Base-by-base conservation (phyloP, 176 grass and related monocot genomes). In the Eleusine coracana region DNA sequence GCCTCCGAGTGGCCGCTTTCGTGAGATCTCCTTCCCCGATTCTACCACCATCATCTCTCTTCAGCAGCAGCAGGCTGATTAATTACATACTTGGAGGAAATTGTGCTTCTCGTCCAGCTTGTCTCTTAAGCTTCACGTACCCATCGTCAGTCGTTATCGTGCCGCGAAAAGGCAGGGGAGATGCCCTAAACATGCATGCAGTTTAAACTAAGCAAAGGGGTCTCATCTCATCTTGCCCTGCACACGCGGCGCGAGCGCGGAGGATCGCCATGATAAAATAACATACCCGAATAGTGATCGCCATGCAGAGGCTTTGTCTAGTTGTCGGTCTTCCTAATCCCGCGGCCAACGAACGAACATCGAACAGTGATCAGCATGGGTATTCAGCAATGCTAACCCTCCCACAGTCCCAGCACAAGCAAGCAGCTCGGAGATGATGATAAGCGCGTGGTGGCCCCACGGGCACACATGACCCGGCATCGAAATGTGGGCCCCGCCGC, bases 381-480 rank as follows among this genome's bases (percentile, higher is more conserved):
- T 14, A 17, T 52, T 13, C 50, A 46, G 7, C 6, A 50, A 50
- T 50, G 48, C 3, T 44, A 44, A 44, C 5, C 41, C 41, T 44
- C 41, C 9, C 41, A 6, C 41, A 44, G 41, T 9, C 41, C 41
- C 6, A 9, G 41, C 5, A 46, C 2, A 59, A n/a, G 55, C 56
- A 23, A 7, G 52, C 52, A 21, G 51, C 51, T 54, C 58, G n/a
- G 58, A 61, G n/a, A 61, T 59, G 21, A 23, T 59, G 56, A 61
- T 4, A 4, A 25, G 21, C 46, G 66, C 44, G 74, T 10, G 27
- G 14, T n/a, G 88, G 78, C 1, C 83, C 88, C 78, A 31, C 67
- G 0, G 0, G 11, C 20, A 77, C 88, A 77, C 83, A 77, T 78
- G 88, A 84, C 66, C 72, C 66, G 11, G 58, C 80, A 82, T 59